phyloP scores from a whole-genome alignment of 164 flowering plant genomes.

The Vitis riparia region DNA sequence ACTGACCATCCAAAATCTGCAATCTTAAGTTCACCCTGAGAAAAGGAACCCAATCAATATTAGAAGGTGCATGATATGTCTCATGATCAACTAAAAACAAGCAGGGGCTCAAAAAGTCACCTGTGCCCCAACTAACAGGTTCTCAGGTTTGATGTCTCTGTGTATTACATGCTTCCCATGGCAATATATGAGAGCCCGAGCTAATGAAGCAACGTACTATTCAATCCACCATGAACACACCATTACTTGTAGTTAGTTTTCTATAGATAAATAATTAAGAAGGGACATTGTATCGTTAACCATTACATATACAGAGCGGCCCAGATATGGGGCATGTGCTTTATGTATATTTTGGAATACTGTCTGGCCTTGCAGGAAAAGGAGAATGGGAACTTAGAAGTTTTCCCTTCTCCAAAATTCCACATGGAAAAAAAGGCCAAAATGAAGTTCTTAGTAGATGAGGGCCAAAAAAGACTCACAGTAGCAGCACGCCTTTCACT shows the following conservation, averaged over 20 bases:
- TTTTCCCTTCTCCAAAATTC: too few species aligned
- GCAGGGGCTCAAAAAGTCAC: slow-evolving; percentile 26
- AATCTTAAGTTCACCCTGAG: slow-evolving; percentile 91
- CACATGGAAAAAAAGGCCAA: too few species aligned
- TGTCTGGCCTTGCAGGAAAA: too few species aligned
- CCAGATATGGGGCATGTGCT: too few species aligned
- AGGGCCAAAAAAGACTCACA: slow-evolving; percentile 44
- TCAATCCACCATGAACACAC: neutral
- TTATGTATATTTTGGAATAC: too few species aligned
- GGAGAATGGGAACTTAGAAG: too few species aligned
- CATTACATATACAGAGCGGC: too few species aligned
- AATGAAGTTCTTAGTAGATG: too few species aligned
- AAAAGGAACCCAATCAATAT: slow-evolving; percentile 7
- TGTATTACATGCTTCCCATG: slow-evolving; percentile 98
- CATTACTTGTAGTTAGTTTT: slow-evolving; percentile 9
- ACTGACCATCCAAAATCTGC: slow-evolving; percentile 99
- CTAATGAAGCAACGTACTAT: slow-evolving; percentile 91
- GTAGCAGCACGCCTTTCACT: slow-evolving; percentile 97
- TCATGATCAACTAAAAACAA: neutral
- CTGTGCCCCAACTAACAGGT: slow-evolving; percentile 87
- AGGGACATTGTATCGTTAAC: too few species aligned
- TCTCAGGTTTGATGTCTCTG: slow-evolving; percentile 97
- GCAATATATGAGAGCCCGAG: slow-evolving; percentile 88
- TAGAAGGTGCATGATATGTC: slow-evolving; percentile 7
- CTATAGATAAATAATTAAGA: too few species aligned